These are phyloP conservation scores for Antitrichia curtipendula DNA, from an alignment of 225 moss, liverwort and hornwort species.

Conservation along the genomic window DNA sequence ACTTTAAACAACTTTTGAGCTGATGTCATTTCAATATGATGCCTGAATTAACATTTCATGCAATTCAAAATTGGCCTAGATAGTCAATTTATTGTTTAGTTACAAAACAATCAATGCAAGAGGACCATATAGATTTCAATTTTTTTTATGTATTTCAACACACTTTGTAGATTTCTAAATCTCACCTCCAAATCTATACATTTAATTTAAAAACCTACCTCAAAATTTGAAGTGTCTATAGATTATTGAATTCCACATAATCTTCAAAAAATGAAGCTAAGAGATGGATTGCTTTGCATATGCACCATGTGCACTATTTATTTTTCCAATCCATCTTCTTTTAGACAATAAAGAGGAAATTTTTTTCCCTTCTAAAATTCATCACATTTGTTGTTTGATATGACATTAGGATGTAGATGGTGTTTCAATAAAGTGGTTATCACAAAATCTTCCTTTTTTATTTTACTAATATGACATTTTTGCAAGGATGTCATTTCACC, in stretches of 20 bases:
- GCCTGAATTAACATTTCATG: not conserved
- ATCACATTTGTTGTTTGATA: not conserved
- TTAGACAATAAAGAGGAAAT: not conserved
- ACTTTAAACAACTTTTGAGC: not conserved
- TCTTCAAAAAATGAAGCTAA: not conserved
- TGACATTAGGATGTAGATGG: not conserved
- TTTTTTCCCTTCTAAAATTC: not conserved
- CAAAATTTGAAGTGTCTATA: not conserved
- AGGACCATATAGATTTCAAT: not conserved
- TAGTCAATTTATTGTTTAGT: not conserved
- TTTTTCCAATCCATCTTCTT: not conserved
- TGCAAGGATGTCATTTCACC: not conserved
- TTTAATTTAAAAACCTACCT: not conserved
- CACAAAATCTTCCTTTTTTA: not conserved
- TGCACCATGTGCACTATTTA: not conserved
- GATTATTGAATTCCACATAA: not conserved
- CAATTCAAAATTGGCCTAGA: not conserved
- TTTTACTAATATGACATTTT: not conserved
- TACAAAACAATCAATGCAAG: rapidly evolving
- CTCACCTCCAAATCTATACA: not conserved
- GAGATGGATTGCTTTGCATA: not conserved
- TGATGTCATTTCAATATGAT: not conserved
- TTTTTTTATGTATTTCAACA: not conserved
- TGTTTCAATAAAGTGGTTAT: not conserved
- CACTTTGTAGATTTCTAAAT: not conserved